These are phyloP conservation scores for Debaryomyces psychrophilus DNA, from an alignment of 1,139 yeast species.

Conservation along the genomic window DNA sequence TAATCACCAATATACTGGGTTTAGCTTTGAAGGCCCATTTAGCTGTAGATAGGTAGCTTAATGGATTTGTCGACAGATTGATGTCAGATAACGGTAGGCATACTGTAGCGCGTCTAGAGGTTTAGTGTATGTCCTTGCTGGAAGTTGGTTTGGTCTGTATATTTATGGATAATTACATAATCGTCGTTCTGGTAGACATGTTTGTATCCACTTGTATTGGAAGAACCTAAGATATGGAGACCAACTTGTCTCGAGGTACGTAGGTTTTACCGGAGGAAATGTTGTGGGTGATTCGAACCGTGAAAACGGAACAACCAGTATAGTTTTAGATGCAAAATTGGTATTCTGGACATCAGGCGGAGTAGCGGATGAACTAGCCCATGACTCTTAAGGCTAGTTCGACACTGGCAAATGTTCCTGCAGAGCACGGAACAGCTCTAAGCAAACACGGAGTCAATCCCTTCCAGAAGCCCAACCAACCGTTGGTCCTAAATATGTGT, in stretches of 20 bases:
- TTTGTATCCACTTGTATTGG: neutral
- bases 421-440: constrained; percentile 74
- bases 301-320: neutral
- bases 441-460: constrained; percentile 71
- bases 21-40: neutral
- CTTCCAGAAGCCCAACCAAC: constrained; percentile 67
- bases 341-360: neutral
- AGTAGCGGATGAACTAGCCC: constrained; percentile 29
- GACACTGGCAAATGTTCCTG: constrained; percentile 79
- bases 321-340: neutral
- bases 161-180: neutral
- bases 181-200: neutral
- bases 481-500: constrained; percentile 49
- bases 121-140: neutral
- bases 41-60: neutral
- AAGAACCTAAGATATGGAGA: neutral
- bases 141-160: neutral
- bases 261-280: neutral
- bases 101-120: neutral
- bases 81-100: neutral
- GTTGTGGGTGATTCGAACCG: neutral
- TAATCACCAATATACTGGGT: neutral
- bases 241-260: neutral
- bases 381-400: constrained; percentile 65
- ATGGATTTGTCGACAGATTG: neutral